These are phyloP conservation scores for Neofusicoccum laricinum DNA, from an alignment of 2,329 filamentous ascomycete species.

Conservation along the genomic window DNA sequence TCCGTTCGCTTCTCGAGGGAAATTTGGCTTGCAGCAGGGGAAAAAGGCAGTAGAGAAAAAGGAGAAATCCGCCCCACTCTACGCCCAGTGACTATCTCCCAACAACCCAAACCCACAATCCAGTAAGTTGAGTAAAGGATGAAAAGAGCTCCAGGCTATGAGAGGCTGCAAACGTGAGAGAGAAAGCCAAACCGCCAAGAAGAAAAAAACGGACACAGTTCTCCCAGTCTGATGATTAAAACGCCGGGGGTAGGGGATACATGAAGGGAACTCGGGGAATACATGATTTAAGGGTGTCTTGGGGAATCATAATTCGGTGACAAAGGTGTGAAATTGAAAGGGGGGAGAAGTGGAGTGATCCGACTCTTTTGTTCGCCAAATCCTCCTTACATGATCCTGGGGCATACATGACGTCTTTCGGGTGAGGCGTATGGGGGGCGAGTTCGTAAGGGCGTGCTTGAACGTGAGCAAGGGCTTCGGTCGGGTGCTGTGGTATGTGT, in stretches of 20 bases:
- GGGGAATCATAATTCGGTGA: conserved; percentile 13
- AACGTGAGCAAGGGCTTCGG: conserved; percentile 12
- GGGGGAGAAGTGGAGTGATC: conserved; percentile 11
- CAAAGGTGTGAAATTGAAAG: conserved; percentile 5
- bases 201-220: neutral
- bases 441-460: conserved; percentile 15
- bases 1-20: neutral
- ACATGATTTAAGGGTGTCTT: conserved; percentile 1
- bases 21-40: neutral
- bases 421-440: conserved; percentile 4
- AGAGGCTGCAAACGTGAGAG: neutral
- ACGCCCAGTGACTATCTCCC: neutral
- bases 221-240: neutral
- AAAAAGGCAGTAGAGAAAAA: neutral
- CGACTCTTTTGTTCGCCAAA: conserved; percentile 12
- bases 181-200: neutral
- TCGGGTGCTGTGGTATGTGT: conserved; percentile 12
- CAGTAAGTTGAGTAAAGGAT: conserved; percentile 14
- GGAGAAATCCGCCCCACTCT: neutral
- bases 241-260: neutral
- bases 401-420: conserved; percentile 20
- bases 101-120: neutral
- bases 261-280: neutral
- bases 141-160: neutral
- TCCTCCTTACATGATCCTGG: conserved; percentile 21